phyloP scores from a whole-genome alignment of 2,329 filamentous ascomycete species.

The Rhynchosporium agropyri region DNA sequence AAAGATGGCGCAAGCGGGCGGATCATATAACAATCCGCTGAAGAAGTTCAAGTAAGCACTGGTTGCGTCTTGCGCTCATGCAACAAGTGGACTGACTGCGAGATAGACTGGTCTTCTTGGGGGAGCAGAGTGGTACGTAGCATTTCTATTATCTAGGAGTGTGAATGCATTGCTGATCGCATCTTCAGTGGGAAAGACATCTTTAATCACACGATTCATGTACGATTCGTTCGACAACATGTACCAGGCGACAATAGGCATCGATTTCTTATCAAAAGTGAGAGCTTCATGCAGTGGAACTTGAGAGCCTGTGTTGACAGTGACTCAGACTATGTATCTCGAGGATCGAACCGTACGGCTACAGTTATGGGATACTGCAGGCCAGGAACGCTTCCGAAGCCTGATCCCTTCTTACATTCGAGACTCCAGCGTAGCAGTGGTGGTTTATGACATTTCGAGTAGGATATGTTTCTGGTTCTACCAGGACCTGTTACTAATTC shows the following conservation, averaged over 20 bases:
- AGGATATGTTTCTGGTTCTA: conserved; percentile 36
- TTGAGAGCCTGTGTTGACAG: conserved; percentile 26
- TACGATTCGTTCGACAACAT: conserved; percentile 99
- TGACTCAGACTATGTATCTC: conserved; percentile 89
- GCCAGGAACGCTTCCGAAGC: conserved; percentile 95
- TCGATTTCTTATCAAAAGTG: conserved; percentile 98
- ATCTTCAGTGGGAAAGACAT: conserved; percentile 91
- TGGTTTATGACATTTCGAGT: conserved; percentile 98
- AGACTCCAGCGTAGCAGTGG: conserved; percentile 95
- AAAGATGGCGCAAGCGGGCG: conserved; percentile 81
- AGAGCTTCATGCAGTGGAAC: conserved; percentile 33
- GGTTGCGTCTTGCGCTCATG: not conserved
- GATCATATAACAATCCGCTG: conserved; percentile 96
- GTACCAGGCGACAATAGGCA: conserved; percentile 98
- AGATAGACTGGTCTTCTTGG: conserved; percentile 87
- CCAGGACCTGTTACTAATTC: conserved; percentile 31
- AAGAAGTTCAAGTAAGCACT: conserved; percentile 96
- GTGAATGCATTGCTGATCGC: conserved; percentile 29
- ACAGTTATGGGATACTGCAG: conserved; percentile 97
- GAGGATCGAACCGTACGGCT: conserved; percentile 97
- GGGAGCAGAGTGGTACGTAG: conserved; percentile 92
- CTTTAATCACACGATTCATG: conserved; percentile 98
- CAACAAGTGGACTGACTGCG: conserved; percentile 28
- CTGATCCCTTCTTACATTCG: conserved; percentile 98
- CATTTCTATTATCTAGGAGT: conserved; percentile 28